Evolutionary conservation across 2,329 filamentous ascomycete species (phyloP), one percentile per base, ranked within the genome.

Genomic region (Botrytis sinoallii): DNA sequence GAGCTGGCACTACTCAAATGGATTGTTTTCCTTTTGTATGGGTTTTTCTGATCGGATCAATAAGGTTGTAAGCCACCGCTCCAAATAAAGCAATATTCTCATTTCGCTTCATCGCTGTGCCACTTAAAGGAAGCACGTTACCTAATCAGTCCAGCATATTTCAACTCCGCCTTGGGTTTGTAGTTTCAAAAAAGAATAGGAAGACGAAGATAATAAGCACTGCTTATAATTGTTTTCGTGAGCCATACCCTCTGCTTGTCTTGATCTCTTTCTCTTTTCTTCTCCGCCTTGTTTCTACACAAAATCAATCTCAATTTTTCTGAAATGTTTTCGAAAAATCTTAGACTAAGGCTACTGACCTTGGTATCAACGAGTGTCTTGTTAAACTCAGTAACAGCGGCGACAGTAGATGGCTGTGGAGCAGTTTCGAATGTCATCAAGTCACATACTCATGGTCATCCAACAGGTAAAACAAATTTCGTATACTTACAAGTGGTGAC

Each of bases 101-200:
- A 57, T 69, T 9, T 69, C 48, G 66, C 48, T 69, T 69, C 66
- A 57, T 20, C 32, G 42, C 48, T 68, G 35, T 68, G 66, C 66
- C 48, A 68, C 35, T 1, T n/a, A 22, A 57, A 69, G 35, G 48
- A 57, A 57, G 66, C 46, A 55, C 46, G 25, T 29, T 59, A 18
- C 66, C 38, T 7, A 69, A 59, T 57, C 29, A 57, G 18, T 57
- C n/a, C n/a, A 44, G 18, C 9, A 42, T 57, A 59, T 57, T 69
- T n/a, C 38, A 40, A 57, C 48, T 57, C 66, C 35, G 48, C 20
- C 6, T 40, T 22, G 16, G 16, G 32, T 68, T 42, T 25, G 16
- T 42, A 9, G 48, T 69, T 69, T 44, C 32, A 55, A 67, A 22
- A n/a, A 42, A 57, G 16, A 42, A 69, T 16, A 57, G 18, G 48